A percentile compares a stretch with the other conserved stretches of the same genome.
Evolutionary conservation across 306 rosid species (phyloP).

Genomic region (Quercus wislizeni): DNA sequence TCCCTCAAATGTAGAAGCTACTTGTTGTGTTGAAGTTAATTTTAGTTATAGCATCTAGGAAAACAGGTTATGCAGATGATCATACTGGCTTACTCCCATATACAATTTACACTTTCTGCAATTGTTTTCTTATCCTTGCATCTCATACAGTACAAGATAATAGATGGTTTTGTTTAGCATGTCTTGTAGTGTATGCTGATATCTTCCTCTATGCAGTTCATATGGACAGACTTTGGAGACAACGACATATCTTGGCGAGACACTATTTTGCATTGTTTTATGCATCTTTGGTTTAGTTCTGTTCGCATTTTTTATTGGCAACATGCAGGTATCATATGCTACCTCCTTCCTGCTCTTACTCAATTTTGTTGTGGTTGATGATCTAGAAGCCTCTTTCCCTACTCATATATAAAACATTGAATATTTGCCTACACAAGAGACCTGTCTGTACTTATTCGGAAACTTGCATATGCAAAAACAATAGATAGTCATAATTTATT

Average conservation of each 20-base stretch:
- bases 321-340: conserved; percentile 66
- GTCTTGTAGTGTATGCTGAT: neutral
- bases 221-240: conserved; percentile 76
- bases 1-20: too few relatives aligned
- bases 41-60: neutral
- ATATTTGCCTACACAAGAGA: too few relatives aligned
- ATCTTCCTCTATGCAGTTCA: conserved; percentile 45
- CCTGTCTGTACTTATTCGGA: too few relatives aligned
- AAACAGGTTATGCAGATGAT: neutral
- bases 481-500: too few relatives aligned
- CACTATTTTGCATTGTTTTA: conserved; percentile 55
- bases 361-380: neutral
- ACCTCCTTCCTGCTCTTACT: neutral
- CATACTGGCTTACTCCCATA: neutral
- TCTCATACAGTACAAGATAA: neutral
- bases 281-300: conserved; percentile 69
- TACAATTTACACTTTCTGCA: too few relatives aligned
- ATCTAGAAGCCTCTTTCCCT: neutral
- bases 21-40: neutral
- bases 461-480: too few relatives aligned
- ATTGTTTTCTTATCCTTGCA: neutral
- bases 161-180: neutral
- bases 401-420: too few relatives aligned
- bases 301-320: conserved; percentile 75
- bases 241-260: conserved; percentile 65